A percentile compares a stretch with the other conserved stretches of the same genome.
phyloP scores from a whole-genome alignment of 768 basidiomycete species.

The Ephemerocybe angulata region DNA sequence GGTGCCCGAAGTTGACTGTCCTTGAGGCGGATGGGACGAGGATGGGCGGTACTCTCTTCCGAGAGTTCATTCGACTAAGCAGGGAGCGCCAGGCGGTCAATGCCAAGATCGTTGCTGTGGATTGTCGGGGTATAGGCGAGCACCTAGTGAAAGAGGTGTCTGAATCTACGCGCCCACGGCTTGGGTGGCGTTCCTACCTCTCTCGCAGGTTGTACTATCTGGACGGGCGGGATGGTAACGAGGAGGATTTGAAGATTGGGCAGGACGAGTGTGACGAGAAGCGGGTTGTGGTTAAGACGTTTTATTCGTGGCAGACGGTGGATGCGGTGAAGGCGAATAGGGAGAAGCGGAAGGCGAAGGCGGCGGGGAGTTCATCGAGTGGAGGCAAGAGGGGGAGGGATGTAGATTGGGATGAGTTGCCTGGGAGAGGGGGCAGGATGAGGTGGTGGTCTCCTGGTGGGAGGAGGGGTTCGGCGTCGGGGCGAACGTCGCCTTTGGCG shows the following conservation, averaged over 20 bases:
- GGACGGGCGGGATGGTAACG: slow-evolving; percentile 62
- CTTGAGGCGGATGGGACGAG: slow-evolving; percentile 81
- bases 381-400: slow-evolving; percentile 30
- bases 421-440: slow-evolving; percentile 20
- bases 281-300: slow-evolving; percentile 77
- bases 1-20: slow-evolving; percentile 56
- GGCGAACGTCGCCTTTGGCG: slow-evolving; percentile 47
- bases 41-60: slow-evolving; percentile 56
- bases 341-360: slow-evolving; percentile 59
- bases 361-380: slow-evolving; percentile 40
- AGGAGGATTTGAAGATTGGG: slow-evolving; percentile 60
- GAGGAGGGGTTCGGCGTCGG: slow-evolving; percentile 35
- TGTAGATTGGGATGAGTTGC: slow-evolving; percentile 26
- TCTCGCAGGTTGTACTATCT: slow-evolving; percentile 67
- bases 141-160: slow-evolving; percentile 58
- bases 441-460: slow-evolving; percentile 59
- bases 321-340: slow-evolving; percentile 67
- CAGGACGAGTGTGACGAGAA: slow-evolving; percentile 79
- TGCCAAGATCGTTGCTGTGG: slow-evolving; percentile 64
- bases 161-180: slow-evolving; percentile 56
- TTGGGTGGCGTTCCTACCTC: slow-evolving; percentile 73
- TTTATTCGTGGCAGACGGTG: slow-evolving; percentile 83
- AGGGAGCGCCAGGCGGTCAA: slow-evolving; percentile 44
- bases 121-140: slow-evolving; percentile 72
- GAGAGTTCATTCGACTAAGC: slow-evolving; percentile 60